These are phyloP conservation scores for Neurospora tetraspora DNA, from an alignment of 495 filamentous ascomycete genomes.

Conservation along the genomic window DNA sequence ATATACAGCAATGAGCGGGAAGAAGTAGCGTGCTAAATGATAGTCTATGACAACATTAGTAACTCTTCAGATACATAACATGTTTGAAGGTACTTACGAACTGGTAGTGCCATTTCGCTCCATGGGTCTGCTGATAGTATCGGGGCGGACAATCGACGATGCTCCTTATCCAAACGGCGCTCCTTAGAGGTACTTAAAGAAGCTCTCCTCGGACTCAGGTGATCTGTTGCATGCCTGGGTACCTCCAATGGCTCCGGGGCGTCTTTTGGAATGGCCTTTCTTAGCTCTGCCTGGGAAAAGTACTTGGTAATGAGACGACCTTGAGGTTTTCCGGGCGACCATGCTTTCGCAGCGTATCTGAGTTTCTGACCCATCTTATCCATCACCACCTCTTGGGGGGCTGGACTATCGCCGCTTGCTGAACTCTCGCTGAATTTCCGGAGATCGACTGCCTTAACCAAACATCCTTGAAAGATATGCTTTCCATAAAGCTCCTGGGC, in stretches of 20 bases:
- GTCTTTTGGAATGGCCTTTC: not conserved
- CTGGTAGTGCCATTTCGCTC: conserved; percentile 30
- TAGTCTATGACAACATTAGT: conserved; percentile 26
- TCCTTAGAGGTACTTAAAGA: not conserved
- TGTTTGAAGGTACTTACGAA: conserved; percentile 31
- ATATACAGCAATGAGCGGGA: conserved; percentile 43
- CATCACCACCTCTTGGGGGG: not conserved
- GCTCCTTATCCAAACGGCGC: not conserved
- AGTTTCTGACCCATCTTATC: not conserved
- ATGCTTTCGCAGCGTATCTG: not conserved
- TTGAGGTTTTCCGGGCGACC: not conserved
- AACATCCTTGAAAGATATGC: conserved; percentile 15
- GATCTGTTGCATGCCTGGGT: not conserved
- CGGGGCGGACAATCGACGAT: not conserved
- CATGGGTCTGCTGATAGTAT: not conserved
- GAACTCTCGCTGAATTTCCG: conserved; percentile 19
- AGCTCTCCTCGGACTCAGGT: not conserved
- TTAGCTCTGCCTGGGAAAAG: not conserved
- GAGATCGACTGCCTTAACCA: conserved; percentile 30
- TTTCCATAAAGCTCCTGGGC: not conserved
- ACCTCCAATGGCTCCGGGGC: not conserved
- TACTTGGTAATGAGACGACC: not conserved
- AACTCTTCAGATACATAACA: not conserved
- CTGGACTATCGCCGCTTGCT: conserved; percentile 4
- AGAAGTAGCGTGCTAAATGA: conserved; percentile 35